phyloP scores from a whole-genome alignment of 2,329 filamentous ascomycete genomes.

The Penicillium sp. region DNA sequence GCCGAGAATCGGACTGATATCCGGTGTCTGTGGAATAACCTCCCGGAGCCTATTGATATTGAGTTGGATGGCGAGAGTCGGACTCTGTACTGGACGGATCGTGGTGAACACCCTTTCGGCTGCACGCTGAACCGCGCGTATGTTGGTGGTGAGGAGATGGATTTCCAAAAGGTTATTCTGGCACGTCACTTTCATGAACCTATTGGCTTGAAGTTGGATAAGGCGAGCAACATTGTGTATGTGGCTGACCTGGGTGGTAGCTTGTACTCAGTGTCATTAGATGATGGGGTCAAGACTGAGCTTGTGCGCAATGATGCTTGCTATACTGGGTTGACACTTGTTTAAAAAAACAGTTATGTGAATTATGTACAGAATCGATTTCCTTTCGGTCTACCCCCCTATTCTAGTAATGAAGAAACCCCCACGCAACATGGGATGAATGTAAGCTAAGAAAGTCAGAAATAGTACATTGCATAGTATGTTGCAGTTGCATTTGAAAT shows the following conservation, averaged over 20 bases:
- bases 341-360: not conserved
- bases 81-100: slow-evolving; percentile 61
- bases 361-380: too few relatives aligned
- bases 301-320: slow-evolving; percentile 20
- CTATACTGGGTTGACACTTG: slow-evolving; percentile 23
- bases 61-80: slow-evolving; percentile 51
- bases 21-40: slow-evolving; percentile 42
- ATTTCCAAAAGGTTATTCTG: slow-evolving; percentile 23
- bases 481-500: not conserved
- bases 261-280: slow-evolving; percentile 23
- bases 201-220: slow-evolving; percentile 28
- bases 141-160: slow-evolving; percentile 11
- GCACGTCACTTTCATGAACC: slow-evolving; percentile 45
- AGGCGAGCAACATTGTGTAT: slow-evolving; percentile 21
- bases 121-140: slow-evolving; percentile 53
- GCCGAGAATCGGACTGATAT: slow-evolving; percentile 44
- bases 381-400: not conserved
- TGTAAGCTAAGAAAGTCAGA: not conserved
- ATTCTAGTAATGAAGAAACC: not conserved
- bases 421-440: slow-evolving; percentile 4
- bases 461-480: not conserved
- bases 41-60: slow-evolving; percentile 60
- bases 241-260: slow-evolving; percentile 28
- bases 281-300: slow-evolving; percentile 22
- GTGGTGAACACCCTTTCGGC: slow-evolving; percentile 57